Percentiles rank a stretch among this genome's conserved stretches.
Evolutionary conservation across 2,329 filamentous ascomycete species (phyloP).

Genomic region (Teratosphaeria nubilosa): DNA sequence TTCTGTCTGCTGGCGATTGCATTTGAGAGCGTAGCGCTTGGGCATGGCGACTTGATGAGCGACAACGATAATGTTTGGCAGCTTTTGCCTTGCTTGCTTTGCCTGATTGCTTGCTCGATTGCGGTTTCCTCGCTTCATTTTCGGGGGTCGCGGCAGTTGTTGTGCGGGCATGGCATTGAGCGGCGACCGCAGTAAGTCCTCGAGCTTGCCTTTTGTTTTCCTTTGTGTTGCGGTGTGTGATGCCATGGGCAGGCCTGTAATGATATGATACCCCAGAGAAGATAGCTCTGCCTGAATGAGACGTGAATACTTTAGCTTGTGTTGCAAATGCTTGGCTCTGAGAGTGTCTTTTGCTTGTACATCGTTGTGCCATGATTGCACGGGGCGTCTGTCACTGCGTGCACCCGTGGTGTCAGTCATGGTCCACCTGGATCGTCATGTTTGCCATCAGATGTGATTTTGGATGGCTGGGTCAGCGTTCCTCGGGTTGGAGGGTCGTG

Average conservation of each 20-base stretch:
- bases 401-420: not conserved
- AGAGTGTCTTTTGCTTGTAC: not conserved
- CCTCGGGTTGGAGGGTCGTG: not conserved
- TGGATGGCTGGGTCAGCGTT: not conserved
- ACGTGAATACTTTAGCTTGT: not conserved
- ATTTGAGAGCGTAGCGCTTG: not conserved
- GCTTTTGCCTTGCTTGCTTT: not conserved
- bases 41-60: not conserved
- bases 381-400: not conserved
- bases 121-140: not conserved
- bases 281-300: not conserved
- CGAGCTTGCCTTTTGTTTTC: not conserved
- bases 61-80: not conserved
- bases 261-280: not conserved
- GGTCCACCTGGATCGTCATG: not conserved
- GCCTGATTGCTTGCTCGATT: not conserved
- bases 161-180: not conserved
- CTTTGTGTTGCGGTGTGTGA: not conserved
- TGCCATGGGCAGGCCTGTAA: not conserved
- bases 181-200: not conserved
- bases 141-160: not conserved
- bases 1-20: not conserved
- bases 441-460: not conserved
- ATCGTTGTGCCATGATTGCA: not conserved
- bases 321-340: not conserved